Percentiles rank a stretch among this genome's conserved stretches.
Conservation (phyloP, 371 early-diverging fungal genomes). For the Parasitella parasitica region DNA sequence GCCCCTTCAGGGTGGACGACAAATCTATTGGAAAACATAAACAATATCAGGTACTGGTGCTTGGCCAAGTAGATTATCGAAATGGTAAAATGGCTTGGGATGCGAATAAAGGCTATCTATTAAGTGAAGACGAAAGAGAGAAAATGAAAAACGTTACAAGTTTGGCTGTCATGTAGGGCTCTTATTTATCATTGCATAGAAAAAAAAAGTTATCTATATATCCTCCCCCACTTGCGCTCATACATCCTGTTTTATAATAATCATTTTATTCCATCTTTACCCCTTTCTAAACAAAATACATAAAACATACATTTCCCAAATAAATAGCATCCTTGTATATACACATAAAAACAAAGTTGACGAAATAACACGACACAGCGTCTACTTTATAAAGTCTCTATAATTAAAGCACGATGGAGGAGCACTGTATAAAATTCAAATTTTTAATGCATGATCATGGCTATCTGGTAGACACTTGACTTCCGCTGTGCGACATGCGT, state of each 20-base stretch:
- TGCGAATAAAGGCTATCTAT: conserved; percentile 25
- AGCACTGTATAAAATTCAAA: too few relatives aligned
- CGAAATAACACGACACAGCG: too few relatives aligned
- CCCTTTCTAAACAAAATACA: background rate
- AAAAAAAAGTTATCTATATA: background rate
- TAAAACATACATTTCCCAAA: background rate
- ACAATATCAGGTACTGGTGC: conserved; percentile 45
- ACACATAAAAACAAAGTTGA: background rate
- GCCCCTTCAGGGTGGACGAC: conserved; percentile 43
- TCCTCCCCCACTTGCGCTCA: background rate
- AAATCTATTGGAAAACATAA: conserved; percentile 44
- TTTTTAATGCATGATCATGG: too few relatives aligned
- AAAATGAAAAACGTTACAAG: conserved; percentile 40
- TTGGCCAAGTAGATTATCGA: conserved; percentile 37
- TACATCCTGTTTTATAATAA: background rate
- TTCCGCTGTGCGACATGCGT: too few relatives aligned
- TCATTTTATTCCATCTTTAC: background rate
- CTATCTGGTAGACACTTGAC: too few relatives aligned
- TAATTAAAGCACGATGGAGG: too few relatives aligned
- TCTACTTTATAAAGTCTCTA: too few relatives aligned
- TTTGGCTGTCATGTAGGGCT: conserved; percentile 19
- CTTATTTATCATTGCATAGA: background rate
- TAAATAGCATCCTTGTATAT: background rate
- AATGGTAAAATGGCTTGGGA: conserved; percentile 33
- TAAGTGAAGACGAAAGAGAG: conserved; percentile 37